Conservation (phyloP, 148 eudicot species). For the Rheum nobile region DNA sequence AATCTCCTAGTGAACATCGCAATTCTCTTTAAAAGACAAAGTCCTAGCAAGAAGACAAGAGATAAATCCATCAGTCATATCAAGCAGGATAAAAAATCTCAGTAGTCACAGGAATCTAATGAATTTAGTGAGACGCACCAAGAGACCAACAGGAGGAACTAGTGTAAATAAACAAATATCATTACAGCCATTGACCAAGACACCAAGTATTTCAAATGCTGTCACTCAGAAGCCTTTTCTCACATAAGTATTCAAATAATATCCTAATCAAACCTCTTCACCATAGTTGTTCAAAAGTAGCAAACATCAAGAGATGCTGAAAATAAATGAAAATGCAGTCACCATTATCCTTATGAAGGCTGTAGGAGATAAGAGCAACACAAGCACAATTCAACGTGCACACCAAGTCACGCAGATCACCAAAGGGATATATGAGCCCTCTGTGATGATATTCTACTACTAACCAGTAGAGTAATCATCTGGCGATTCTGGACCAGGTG, state of each 20-base stretch:
- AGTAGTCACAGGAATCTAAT: not conserved
- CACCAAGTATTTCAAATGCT: not conserved
- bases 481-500: not conserved
- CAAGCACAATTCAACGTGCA: not conserved
- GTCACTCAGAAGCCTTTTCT: not conserved
- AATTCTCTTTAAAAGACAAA: constrained; percentile 14
- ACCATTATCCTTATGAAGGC: not conserved
- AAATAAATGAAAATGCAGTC: not conserved
- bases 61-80: constrained; percentile 5
- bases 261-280: not conserved
- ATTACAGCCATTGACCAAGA: not conserved
- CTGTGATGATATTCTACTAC: not conserved
- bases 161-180: not conserved
- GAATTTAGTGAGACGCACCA: not conserved
- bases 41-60: constrained; percentile 19
- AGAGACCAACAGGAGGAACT: not conserved
- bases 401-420: not conserved
- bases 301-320: not conserved
- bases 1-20: constrained; percentile 69
- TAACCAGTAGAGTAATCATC: not conserved
- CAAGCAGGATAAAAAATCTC: not conserved
- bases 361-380: not conserved
- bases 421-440: not conserved
- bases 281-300: not conserved
- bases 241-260: not conserved